Base-by-base conservation (phyloP, 2,329 filamentous ascomycete species). In the Neopestalotiopsis sp. region DNA sequence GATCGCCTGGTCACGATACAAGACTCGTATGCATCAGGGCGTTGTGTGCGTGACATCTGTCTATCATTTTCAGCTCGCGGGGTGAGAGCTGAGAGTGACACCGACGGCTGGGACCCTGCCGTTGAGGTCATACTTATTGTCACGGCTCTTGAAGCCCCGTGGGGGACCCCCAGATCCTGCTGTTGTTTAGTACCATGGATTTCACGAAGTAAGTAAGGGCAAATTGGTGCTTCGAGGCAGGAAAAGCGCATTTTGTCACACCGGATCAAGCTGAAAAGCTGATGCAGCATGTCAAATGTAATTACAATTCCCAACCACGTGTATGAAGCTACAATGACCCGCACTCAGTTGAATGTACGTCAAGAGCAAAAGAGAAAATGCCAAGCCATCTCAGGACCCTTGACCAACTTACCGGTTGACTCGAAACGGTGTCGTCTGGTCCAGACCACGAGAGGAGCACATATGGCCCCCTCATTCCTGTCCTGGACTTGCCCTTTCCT, bases 371-470 rank as follows among this genome's bases (percentile, higher is more conserved):
- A 53, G 45, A 53, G 45, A 17, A 14, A 17, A 53, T 53, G 45
- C 45, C 45, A 53, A 53, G 45, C n/a, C 17, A n/a, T 53, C 5
- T 9, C 45, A 53, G 17, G 17, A 7, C 17, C n/a, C 14, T 53
- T 20, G 17, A 53, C 45, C 17, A n/a, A 53, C 45, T n/a, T 53
- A 53, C 45, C 45, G 45, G 45, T 53, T 20, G 45, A 53, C 45
- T 53, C 45, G 17, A 53, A 53, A 53, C 45, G 45, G 45, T n/a
- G 45, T 53, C 17, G 45, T 53, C 17, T 53, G 45, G 45, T 20
- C 45, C 45, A 53, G 45, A 53, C 45, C 45, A 53, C 17, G 45
- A 53, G 45, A 53, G 45, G n/a, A 53, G 45, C 45, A 53, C n/a
- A n/a, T 53, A 17, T 17, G 17, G 45, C 45, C 45, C 45, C 45